phyloP scores from a whole-genome alignment of 352 stramenopile species.

The Pythium chondricola region DNA sequence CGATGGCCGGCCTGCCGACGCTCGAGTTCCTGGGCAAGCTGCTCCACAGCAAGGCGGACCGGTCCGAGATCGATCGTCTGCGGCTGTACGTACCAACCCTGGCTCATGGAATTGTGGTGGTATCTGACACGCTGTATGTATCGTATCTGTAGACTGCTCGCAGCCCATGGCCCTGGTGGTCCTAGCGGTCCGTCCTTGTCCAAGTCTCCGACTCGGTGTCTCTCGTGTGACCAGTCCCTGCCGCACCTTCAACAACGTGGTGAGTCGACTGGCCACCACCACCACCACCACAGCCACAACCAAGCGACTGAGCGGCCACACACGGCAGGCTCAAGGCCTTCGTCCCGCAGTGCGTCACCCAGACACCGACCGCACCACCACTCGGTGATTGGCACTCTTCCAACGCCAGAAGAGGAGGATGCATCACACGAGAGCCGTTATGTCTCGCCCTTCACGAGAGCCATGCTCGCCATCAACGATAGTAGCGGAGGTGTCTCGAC shows the following conservation, averaged over 20 bases:
- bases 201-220: slow-evolving; percentile 49
- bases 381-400: no score
- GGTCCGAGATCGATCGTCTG: slow-evolving; percentile 35
- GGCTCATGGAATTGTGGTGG: slow-evolving; percentile 26
- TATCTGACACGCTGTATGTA: not conserved
- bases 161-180: not conserved
- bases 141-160: not conserved
- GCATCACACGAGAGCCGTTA: not conserved
- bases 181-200: slow-evolving; percentile 29
- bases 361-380: not conserved
- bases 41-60: slow-evolving; percentile 50
- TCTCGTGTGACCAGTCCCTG: slow-evolving; percentile 56
- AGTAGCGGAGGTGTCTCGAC: not conserved
- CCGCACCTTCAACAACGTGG: slow-evolving; percentile 16
- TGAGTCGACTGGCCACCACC: not conserved
- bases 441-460: slow-evolving; percentile 15
- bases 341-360: slow-evolving; percentile 4
- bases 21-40: slow-evolving; percentile 42
- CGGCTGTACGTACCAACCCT: slow-evolving; percentile 8
- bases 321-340: not conserved
- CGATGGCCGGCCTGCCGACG: slow-evolving; percentile 40
- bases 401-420: not conserved
- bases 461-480: slow-evolving; percentile 13
- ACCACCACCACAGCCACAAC: slow-evolving; percentile 1
- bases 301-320: not conserved